Evolutionary conservation across 345 rosid genomes (phyloP).

Genomic region (Pugionium dolabratum): DNA sequence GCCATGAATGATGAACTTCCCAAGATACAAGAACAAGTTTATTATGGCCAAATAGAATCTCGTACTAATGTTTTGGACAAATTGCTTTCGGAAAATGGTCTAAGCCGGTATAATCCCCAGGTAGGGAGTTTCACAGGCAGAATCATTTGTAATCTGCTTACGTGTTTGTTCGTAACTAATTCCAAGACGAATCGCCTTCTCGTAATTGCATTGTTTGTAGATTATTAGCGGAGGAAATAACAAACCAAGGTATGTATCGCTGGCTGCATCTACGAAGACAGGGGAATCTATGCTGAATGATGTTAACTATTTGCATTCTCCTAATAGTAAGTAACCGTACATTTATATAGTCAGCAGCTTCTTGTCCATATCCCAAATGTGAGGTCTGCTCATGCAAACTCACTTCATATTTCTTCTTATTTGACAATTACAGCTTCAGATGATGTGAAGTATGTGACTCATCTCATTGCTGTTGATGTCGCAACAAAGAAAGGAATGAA

Average conservation of each 20-base stretch:
- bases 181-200: slow-evolving; percentile 24
- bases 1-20: slow-evolving; percentile 97
- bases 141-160: slow-evolving; percentile 14
- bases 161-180: slow-evolving; percentile 10
- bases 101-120: slow-evolving; percentile 94
- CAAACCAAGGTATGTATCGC: slow-evolving; percentile 68
- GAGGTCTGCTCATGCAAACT: slow-evolving; percentile 24
- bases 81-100: slow-evolving; percentile 77
- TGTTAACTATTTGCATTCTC: slow-evolving; percentile 82
- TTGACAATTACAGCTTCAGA: slow-evolving; percentile 61
- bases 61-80: slow-evolving; percentile 86
- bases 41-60: slow-evolving; percentile 84
- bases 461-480: slow-evolving; percentile 86
- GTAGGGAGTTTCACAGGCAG: slow-evolving; percentile 43
- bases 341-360: slow-evolving; percentile 26
- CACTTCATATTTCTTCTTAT: slow-evolving; percentile 33
- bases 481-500: slow-evolving; percentile 74
- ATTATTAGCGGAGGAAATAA: slow-evolving; percentile 63
- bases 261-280: slow-evolving; percentile 57
- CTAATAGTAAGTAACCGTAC: slow-evolving; percentile 61
- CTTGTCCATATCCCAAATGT: slow-evolving; percentile 21
- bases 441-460: slow-evolving; percentile 93
- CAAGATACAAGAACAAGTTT: slow-evolving; percentile 95
- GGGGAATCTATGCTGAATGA: slow-evolving; percentile 64
- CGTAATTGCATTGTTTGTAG: slow-evolving; percentile 47